These are phyloP conservation scores for Annulohypoxylon truncatum DNA, from an alignment of 2,329 filamentous ascomycete genomes.

Conservation along the genomic window DNA sequence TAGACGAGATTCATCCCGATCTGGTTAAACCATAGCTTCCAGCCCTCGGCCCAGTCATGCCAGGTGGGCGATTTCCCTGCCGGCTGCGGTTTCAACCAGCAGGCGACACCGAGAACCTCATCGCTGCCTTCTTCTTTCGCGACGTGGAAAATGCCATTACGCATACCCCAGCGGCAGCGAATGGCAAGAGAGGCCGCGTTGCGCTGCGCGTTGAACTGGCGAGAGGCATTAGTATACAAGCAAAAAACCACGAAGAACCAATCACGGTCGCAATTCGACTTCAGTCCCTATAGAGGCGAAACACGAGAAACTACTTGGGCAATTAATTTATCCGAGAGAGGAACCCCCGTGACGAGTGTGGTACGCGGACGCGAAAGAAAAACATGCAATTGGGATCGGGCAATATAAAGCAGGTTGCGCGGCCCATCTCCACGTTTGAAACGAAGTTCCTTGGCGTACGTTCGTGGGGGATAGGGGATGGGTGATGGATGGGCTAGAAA, in stretches of 20 bases:
- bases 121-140: constrained; percentile 68
- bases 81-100: constrained; percentile 73
- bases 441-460: constrained; percentile 22
- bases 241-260: background rate
- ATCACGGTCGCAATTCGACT: background rate
- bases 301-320: background rate
- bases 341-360: constrained; percentile 10
- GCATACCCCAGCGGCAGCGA: constrained; percentile 77
- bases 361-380: background rate
- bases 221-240: constrained; percentile 14
- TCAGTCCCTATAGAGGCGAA: constrained; percentile 16
- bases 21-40: constrained; percentile 75
- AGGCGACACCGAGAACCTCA: constrained; percentile 75
- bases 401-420: constrained; percentile 12
- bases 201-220: constrained; percentile 67
- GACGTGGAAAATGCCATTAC: constrained; percentile 75
- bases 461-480: background rate
- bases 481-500: background rate
- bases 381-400: constrained; percentile 1
- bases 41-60: constrained; percentile 71
- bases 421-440: constrained; percentile 33
- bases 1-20: constrained; percentile 74
- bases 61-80: constrained; percentile 64
- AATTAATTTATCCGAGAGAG: background rate
- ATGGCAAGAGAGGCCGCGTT: constrained; percentile 73